Conservation (phyloP, 139 green algal species). For the Coelastrella sp. region DNA sequence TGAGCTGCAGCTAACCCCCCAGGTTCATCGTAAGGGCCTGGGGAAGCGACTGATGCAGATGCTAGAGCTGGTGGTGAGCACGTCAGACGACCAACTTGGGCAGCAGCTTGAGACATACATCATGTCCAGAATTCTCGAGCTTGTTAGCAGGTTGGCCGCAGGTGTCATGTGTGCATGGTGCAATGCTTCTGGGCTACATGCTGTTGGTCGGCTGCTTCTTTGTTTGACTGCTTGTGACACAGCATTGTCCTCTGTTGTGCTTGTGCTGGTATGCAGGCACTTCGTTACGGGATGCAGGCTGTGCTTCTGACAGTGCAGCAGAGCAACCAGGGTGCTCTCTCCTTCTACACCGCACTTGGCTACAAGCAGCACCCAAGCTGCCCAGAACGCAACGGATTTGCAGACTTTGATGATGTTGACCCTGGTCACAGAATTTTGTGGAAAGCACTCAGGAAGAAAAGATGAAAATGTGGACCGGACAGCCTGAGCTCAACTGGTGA, state of each 20-base stretch:
- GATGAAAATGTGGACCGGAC: not conserved
- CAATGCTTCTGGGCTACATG: too few species aligned
- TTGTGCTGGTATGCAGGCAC: constrained; percentile 25
- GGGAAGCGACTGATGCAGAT: constrained; percentile 47
- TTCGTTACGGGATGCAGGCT: constrained; percentile 26
- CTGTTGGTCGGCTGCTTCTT: too few species aligned
- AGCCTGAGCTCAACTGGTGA: too few species aligned
- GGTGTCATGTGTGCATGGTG: too few species aligned
- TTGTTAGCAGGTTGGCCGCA: too few species aligned
- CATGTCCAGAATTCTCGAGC: too few species aligned
- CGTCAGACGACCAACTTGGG: too few species aligned
- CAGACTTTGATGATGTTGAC: constrained; percentile 35
- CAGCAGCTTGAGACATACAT: too few species aligned
- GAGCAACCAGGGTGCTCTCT: not conserved
- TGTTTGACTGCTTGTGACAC: not conserved
- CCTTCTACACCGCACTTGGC: constrained; percentile 31
- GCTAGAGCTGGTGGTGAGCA: constrained; percentile 51
- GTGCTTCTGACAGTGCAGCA: constrained; percentile 42
- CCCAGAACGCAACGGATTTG: constrained; percentile 37
- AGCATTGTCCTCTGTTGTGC: not conserved
- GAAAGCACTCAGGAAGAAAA: constrained; percentile 34
- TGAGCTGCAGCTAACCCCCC: constrained; percentile 46
- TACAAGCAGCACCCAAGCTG: constrained; percentile 41
- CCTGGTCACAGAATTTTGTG: constrained; percentile 28
- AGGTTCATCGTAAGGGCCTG: constrained; percentile 43